Percentiles rank a stretch among this genome's conserved stretches.
These are phyloP conservation scores for Ceratocystis huliohia DNA, from an alignment of 2,329 filamentous ascomycete genomes.

Conservation along the genomic window DNA sequence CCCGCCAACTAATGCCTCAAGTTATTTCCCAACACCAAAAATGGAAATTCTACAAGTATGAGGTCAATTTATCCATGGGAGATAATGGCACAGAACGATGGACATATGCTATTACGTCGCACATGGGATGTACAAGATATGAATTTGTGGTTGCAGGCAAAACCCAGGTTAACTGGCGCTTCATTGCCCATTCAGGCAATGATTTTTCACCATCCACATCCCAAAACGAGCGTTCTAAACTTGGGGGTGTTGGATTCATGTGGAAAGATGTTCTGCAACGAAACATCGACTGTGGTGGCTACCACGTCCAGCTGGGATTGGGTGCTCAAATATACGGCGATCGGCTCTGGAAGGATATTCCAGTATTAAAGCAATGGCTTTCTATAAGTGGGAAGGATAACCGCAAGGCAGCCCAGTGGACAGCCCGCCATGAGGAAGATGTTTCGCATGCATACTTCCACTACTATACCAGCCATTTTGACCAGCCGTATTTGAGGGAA, in stretches of 20 bases:
- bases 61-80: constrained; percentile 79
- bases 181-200: constrained; percentile 90
- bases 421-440: constrained; percentile 87
- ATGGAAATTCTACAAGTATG: constrained; percentile 94
- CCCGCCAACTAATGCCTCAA: constrained; percentile 68
- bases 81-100: constrained; percentile 70
- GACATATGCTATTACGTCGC: constrained; percentile 97
- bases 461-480: constrained; percentile 96
- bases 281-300: constrained; percentile 89
- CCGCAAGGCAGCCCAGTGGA: constrained; percentile 81
- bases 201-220: constrained; percentile 85
- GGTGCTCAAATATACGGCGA: constrained; percentile 95
- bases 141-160: constrained; percentile 91
- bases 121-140: constrained; percentile 93
- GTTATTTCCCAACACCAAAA: constrained; percentile 80
- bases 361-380: constrained; percentile 87
- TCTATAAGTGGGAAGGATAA: constrained; percentile 86
- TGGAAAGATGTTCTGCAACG: constrained; percentile 99
- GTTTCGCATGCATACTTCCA: constrained; percentile 95
- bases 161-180: constrained; percentile 84
- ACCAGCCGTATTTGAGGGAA: constrained; percentile 86
- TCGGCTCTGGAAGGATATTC: constrained; percentile 89
- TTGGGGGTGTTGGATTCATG: constrained; percentile 89
- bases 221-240: constrained; percentile 68
- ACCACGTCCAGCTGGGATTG: constrained; percentile 83